Evolutionary conservation across 352 stramenopile genomes (phyloP).

Genomic region (Globisporangium polare): DNA sequence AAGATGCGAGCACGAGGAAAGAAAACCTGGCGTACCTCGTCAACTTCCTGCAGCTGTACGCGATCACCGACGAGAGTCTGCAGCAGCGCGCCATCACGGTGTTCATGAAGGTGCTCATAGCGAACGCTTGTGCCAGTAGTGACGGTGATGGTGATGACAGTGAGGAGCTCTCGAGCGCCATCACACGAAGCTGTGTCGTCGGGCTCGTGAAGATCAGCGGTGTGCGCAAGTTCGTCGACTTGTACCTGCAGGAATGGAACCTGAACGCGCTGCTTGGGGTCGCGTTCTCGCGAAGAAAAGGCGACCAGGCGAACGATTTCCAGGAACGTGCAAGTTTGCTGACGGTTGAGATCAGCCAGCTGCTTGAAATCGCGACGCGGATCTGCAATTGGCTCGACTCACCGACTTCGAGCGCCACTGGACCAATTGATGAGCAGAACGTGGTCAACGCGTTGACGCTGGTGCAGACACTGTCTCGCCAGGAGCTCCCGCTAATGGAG

Average conservation of each 20-base stretch:
- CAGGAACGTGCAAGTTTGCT: slow-evolving; percentile 29
- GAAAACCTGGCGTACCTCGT: slow-evolving; percentile 51
- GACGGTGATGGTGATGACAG: slow-evolving; percentile 12
- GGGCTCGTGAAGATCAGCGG: slow-evolving; percentile 37
- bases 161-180: slow-evolving; percentile 7
- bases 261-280: slow-evolving; percentile 39
- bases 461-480: slow-evolving; percentile 13
- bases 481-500: slow-evolving; percentile 20
- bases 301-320: slow-evolving; percentile 36
- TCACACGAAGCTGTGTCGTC: slow-evolving; percentile 25
- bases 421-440: slow-evolving; percentile 14
- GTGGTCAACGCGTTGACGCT: slow-evolving; percentile 25
- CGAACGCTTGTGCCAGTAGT: slow-evolving; percentile 11
- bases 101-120: slow-evolving; percentile 49
- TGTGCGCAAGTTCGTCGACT: slow-evolving; percentile 38
- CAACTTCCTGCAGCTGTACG: slow-evolving; percentile 64
- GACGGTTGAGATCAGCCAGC: slow-evolving; percentile 28
- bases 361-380: slow-evolving; percentile 24
- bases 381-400: slow-evolving; percentile 14
- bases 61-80: slow-evolving; percentile 40
- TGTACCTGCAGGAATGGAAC: slow-evolving; percentile 48
- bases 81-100: slow-evolving; percentile 44
- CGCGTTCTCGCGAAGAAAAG: slow-evolving; percentile 33
- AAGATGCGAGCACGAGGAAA: slow-evolving; percentile 15
- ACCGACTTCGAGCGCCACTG: not conserved